These are phyloP conservation scores for Choiromyces venosus DNA, from an alignment of 495 filamentous ascomycete species.

Conservation along the genomic window DNA sequence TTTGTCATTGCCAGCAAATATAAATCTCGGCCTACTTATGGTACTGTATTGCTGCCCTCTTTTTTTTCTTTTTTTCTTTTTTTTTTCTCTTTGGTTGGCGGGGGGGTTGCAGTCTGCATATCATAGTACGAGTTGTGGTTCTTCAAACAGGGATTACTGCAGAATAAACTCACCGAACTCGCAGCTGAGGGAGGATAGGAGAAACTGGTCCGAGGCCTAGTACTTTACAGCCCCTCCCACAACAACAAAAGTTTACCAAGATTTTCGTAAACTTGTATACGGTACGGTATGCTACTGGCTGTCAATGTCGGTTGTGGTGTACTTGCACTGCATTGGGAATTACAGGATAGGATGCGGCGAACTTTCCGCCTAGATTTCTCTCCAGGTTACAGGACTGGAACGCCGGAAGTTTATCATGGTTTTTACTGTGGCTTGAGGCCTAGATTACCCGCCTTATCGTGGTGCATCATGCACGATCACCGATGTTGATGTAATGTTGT, in stretches of 20 bases:
- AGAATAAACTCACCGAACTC: constrained; percentile 1
- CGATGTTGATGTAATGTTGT: not conserved
- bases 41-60: not conserved
- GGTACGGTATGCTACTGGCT: not conserved
- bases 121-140: not conserved
- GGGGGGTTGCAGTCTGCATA: not conserved
- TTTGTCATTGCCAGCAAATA: not conserved
- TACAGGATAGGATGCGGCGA: not conserved
- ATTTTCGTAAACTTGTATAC: not conserved
- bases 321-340: not conserved
- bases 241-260: not conserved
- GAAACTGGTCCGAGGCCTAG: not conserved
- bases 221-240: not conserved
- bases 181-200: not conserved
- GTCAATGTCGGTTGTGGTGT: not conserved
- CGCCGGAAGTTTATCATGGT: not conserved
- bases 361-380: not conserved
- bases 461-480: not conserved
- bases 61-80: not conserved
- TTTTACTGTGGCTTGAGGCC: not conserved
- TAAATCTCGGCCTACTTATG: not conserved
- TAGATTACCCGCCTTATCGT: constrained; percentile 3
- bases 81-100: not conserved
- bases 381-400: not conserved
- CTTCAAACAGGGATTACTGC: not conserved